Base-by-base conservation (phyloP, 257 asterid species). In the Fraxinus pennsylvanica region DNA sequence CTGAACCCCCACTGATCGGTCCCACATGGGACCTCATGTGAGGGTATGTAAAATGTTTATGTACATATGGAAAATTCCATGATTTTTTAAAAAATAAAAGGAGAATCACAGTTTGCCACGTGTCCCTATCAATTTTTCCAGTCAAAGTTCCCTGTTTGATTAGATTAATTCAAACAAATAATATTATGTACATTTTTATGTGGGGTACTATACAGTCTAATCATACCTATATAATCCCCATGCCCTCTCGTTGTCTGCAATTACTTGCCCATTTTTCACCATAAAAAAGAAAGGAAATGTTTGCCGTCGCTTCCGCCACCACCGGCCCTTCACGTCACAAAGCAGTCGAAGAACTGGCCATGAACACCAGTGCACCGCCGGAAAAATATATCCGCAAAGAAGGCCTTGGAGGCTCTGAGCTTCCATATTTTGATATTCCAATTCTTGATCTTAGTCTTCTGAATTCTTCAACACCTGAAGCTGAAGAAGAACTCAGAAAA, bases 361-460 rank as follows among this genome's bases (percentile, higher is more conserved):
- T 47, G 9, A 63, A 47, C 30, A 45, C 41, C 43, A 41, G 30
- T 22, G 17, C 38, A 50, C 85, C 78, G 6, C 89, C 77, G 68
- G 87, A 82, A 39, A 77, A 72, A n/a, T 83, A 79, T 75, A 59
- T 83, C 65, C 25, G 57, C 74, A 79, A 81, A 71, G 83, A 77
- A 5, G 81, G 76, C 43, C 33, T 63, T 9, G 81, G 74, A 45
- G 85, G 79, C 30, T 10, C 5, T 25, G 70, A 75, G 19, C 32
- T 57, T 70, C 86, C 86, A 38, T 54, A 57, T 45, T 41, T 79
- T 47, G 84, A 81, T 4, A 75, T 83, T 68, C 85, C 91, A 2
- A 71, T 76, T 45, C 41, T 87, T 21, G 87, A 87, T 61, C 30
- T 85, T 13, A 19, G 78, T 45, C 81, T 83, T 38, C 89, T 85